A percentile compares a stretch with the other conserved stretches of the same genome.
Conservation (phyloP, 1,284 basidiomycete species). For the Calocybe gambosa region DNA sequence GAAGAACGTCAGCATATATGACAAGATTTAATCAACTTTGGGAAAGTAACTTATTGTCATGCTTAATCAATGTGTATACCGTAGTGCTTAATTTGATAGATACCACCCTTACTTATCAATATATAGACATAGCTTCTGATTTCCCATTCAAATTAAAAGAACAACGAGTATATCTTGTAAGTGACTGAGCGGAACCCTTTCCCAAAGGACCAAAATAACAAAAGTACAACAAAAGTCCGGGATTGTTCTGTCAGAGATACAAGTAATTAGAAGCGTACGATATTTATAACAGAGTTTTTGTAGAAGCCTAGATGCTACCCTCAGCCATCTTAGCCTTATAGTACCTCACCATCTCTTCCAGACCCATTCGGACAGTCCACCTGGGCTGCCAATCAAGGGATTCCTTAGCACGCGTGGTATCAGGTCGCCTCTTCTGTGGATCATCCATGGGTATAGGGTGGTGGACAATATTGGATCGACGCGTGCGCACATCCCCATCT, state of each 20-base stretch:
- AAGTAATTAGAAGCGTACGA: no score
- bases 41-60: constrained; percentile 8
- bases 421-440: constrained; percentile 89
- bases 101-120: background rate
- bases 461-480: constrained; percentile 71
- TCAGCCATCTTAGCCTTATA: constrained; percentile 85
- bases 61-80: background rate
- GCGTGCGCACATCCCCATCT: constrained; percentile 55
- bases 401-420: constrained; percentile 86
- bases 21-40: background rate
- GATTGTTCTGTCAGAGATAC: no score
- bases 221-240: no score
- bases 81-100: background rate
- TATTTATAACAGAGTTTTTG: no score
- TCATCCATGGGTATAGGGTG: constrained; percentile 89
- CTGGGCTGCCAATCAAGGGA: constrained; percentile 89
- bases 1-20: constrained; percentile 18
- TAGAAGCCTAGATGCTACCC: constrained; percentile 51
- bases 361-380: constrained; percentile 86
- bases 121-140: no score
- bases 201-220: no score
- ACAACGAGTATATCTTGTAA: no score
- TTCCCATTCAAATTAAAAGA: no score
- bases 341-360: constrained; percentile 91
- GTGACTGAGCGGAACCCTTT: no score